A percentile compares a stretch with the other conserved stretches of the same genome.
Conservation (phyloP, 2,329 filamentous ascomycete species). For the Harringtonia aguacate region DNA sequence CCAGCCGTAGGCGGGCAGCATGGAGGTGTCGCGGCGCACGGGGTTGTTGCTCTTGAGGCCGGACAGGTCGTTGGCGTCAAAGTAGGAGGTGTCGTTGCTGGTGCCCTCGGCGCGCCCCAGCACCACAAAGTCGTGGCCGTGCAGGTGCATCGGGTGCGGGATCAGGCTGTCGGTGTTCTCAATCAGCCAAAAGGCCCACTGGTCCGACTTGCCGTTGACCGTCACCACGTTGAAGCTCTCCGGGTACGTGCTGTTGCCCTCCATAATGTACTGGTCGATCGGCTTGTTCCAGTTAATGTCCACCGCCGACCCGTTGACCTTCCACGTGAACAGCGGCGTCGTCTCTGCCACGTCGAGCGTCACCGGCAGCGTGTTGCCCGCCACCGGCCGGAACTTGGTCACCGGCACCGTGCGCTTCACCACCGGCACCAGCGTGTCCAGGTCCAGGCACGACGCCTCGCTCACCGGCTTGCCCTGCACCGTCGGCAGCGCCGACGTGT, state of each 20-base stretch:
- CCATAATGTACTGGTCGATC: slow-evolving; percentile 19
- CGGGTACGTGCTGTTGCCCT: slow-evolving; percentile 17
- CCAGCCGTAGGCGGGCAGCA: slow-evolving; percentile 29
- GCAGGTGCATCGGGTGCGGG: slow-evolving; percentile 14
- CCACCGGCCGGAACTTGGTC: neutral
- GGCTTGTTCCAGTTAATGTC: slow-evolving; percentile 25
- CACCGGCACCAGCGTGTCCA: slow-evolving; percentile 3
- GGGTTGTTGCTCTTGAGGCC: slow-evolving; percentile 26
- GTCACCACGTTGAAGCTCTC: slow-evolving; percentile 14
- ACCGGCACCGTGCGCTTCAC: slow-evolving; percentile 2
- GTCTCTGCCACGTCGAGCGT: neutral
- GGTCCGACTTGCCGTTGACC: slow-evolving; percentile 9
- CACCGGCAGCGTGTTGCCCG: slow-evolving; percentile 3
- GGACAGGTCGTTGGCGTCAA: slow-evolving; percentile 9
- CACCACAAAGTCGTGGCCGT: slow-evolving; percentile 18
- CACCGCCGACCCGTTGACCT: slow-evolving; percentile 17
- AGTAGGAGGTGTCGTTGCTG: slow-evolving; percentile 1
- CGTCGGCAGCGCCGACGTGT: slow-evolving; percentile 12
- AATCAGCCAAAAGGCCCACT: slow-evolving; percentile 12
- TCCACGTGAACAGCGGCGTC: slow-evolving; percentile 4
- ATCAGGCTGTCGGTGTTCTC: slow-evolving; percentile 6
- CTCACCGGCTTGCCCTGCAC: slow-evolving; percentile 7
- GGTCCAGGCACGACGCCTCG: slow-evolving; percentile 2
- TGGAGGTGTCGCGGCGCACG: slow-evolving; percentile 31
- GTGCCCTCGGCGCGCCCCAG: slow-evolving; percentile 11